Evolutionary conservation across 2,329 filamentous ascomycete genomes (phyloP).

Genomic region (Chaetomium sp.): DNA sequence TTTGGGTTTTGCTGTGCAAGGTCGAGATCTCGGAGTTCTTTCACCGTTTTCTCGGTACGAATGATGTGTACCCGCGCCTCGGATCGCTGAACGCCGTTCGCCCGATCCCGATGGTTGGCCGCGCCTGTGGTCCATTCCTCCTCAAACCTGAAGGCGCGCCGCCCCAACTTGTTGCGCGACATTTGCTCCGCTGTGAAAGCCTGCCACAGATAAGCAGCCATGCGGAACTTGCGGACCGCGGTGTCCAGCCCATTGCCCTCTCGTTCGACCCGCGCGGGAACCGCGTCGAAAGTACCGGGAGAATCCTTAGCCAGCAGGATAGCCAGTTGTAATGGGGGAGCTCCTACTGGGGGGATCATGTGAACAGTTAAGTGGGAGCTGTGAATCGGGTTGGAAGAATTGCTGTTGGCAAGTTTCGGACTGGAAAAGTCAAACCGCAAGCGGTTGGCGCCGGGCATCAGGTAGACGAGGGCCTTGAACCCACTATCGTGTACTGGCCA

Average conservation of each 20-base stretch:
- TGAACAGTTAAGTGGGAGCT: slow-evolving; percentile 76
- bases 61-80: slow-evolving; percentile 88
- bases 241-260: slow-evolving; percentile 78
- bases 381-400: slow-evolving; percentile 63
- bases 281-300: slow-evolving; percentile 74
- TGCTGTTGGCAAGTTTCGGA: slow-evolving; percentile 67
- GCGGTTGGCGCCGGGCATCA: slow-evolving; percentile 85
- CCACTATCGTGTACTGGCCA: slow-evolving; percentile 88
- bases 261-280: slow-evolving; percentile 64
- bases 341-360: slow-evolving; percentile 71
- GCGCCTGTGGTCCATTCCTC: slow-evolving; percentile 90
- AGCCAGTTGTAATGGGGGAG: slow-evolving; percentile 82
- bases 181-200: slow-evolving; percentile 96
- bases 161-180: slow-evolving; percentile 79
- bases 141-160: slow-evolving; percentile 82
- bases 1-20: slow-evolving; percentile 69
- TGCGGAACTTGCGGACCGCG: slow-evolving; percentile 84
- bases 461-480: slow-evolving; percentile 86
- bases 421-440: slow-evolving; percentile 83
- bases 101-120: slow-evolving; percentile 66
- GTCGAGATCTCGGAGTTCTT: slow-evolving; percentile 73
- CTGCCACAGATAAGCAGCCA: slow-evolving; percentile 95
- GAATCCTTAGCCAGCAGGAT: slow-evolving; percentile 87
- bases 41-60: slow-evolving; percentile 73
- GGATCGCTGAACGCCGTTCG: slow-evolving; percentile 69